Evolutionary conservation across 306 rosid genomes (phyloP).

Genomic region (Acacia crassicarpa): DNA sequence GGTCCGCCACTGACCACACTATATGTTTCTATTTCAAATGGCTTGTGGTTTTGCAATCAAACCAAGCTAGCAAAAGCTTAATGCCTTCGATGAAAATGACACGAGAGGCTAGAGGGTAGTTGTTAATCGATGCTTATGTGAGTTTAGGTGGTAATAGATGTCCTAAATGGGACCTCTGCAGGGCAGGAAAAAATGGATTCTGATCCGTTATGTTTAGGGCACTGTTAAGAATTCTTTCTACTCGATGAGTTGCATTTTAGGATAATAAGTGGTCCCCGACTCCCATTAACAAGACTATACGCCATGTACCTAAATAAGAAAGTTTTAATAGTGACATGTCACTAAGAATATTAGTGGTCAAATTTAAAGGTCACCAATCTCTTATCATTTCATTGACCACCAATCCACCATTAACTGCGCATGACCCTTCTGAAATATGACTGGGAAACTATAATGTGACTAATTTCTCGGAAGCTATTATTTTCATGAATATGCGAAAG

Average conservation of each 20-base stretch:
- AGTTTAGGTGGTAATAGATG: conserved; percentile 1
- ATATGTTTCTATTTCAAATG: background rate
- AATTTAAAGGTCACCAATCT: background rate
- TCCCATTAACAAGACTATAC: background rate
- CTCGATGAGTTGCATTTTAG: conserved; percentile 33
- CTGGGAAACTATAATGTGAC: background rate
- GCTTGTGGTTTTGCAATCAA: background rate
- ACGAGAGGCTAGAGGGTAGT: background rate
- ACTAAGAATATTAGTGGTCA: background rate
- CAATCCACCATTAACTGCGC: background rate
- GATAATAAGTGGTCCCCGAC: conserved; percentile 38
- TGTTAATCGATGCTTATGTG: background rate
- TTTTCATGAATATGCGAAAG: conserved; percentile 28
- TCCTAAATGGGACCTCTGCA: conserved; percentile 23
- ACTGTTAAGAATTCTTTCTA: conserved; percentile 38
- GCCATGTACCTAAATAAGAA: background rate
- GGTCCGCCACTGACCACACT: too few species aligned
- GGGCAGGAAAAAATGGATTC: conserved; percentile 16
- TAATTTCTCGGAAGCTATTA: conserved; percentile 10
- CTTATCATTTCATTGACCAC: background rate
- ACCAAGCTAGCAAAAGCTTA: background rate
- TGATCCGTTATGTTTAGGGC: conserved; percentile 36
- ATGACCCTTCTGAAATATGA: background rate
- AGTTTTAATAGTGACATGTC: background rate
- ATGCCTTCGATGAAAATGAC: background rate